A percentile compares a stretch with the other conserved stretches of the same genome.
phyloP scores from a whole-genome alignment of 306 rosid genomes.

The Dalbergia cultrata region DNA sequence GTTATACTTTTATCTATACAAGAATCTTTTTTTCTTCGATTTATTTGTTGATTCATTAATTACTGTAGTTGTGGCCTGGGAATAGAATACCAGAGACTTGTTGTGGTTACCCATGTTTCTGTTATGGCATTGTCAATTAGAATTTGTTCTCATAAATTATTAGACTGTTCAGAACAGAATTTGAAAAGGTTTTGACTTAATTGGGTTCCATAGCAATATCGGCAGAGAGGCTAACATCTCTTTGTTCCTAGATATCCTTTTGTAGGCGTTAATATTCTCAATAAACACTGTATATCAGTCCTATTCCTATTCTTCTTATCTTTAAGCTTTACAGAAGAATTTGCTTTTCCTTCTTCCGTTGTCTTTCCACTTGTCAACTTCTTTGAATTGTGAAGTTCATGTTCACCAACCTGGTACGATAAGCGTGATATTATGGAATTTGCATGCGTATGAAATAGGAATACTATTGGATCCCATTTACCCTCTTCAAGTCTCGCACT shows the following conservation, averaged over 20 bases:
- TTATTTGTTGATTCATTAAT: slow-evolving; percentile 25
- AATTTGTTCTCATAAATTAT: slow-evolving; percentile 39
- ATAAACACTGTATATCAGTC: neutral
- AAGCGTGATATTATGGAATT: neutral
- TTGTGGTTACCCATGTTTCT: slow-evolving; percentile 36
- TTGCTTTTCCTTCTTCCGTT: slow-evolving; percentile 6
- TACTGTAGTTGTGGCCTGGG: slow-evolving; percentile 24
- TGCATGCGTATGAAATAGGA: neutral
- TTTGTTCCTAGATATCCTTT: neutral
- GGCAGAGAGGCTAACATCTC: neutral
- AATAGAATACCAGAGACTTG: slow-evolving; percentile 30
- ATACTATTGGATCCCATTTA: neutral
- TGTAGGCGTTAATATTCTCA: neutral
- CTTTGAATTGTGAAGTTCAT: neutral
- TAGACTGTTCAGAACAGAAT: neutral
- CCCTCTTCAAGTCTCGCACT: neutral
- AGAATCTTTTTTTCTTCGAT: too few relatives aligned
- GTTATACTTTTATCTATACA: too few relatives aligned
- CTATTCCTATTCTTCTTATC: neutral
- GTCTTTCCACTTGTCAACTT: neutral
- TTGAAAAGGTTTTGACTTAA: slow-evolving; percentile 8
- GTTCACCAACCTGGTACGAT: neutral
- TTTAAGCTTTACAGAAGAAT: neutral
- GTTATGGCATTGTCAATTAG: slow-evolving; percentile 45
- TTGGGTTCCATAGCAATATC: slow-evolving; percentile 3